Evolutionary conservation across 768 basidiomycete species (phyloP).

Genomic region (Chalciporus piperatus): DNA sequence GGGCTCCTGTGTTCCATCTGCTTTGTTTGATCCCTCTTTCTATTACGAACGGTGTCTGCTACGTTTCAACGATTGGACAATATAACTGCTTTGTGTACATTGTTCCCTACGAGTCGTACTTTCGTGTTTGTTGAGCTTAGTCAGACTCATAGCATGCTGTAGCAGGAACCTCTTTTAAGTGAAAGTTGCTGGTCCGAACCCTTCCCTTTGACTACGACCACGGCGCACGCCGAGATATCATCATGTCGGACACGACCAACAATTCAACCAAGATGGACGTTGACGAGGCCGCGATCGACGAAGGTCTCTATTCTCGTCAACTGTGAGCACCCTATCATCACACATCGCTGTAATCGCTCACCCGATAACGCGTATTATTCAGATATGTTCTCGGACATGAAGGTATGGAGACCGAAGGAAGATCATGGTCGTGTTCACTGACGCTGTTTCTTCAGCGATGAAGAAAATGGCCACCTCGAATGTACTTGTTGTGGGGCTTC

Average conservation of each 20-base stretch:
- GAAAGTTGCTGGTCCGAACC: constrained; percentile 1
- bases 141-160: constrained; percentile 9
- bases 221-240: not conserved
- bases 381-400: constrained; percentile 97
- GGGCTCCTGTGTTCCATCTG: not conserved
- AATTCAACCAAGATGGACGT: constrained; percentile 68
- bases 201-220: constrained; percentile 5
- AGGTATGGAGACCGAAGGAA: constrained; percentile 46
- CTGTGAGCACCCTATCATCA: constrained; percentile 53
- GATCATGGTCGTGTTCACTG: constrained; percentile 8
- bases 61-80: too few relatives aligned
- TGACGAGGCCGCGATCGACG: constrained; percentile 86
- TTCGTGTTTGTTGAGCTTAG: constrained; percentile 13
- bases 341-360: constrained; percentile 16
- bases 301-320: constrained; percentile 91
- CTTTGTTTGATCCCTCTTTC: not conserved
- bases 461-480: constrained; percentile 98
- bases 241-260: constrained; percentile 39
- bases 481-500: constrained; percentile 88
- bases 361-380: constrained; percentile 16
- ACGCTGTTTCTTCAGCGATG: constrained; percentile 70
- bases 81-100: not conserved
- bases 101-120: too few relatives aligned
- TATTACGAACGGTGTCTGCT: too few relatives aligned
- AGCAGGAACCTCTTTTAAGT: not conserved